phyloP scores from a whole-genome alignment of 805 yeast genomes.

The Yamadazyma sp. region DNA sequence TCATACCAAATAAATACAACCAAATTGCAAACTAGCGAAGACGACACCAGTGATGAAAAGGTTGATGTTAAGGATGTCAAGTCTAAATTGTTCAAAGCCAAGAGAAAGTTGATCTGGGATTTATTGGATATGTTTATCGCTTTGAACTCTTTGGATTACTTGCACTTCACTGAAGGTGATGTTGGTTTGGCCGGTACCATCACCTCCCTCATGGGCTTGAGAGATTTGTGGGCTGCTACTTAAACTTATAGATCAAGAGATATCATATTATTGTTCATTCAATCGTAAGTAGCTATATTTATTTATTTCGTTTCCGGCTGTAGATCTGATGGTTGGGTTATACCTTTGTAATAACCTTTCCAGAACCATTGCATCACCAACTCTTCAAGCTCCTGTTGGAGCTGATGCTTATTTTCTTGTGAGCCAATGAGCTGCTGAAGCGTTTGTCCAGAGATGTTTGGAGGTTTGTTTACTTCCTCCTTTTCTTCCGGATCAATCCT shows the following conservation, averaged over 20 bases:
- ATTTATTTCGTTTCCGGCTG: background rate
- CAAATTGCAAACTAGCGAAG: constrained; percentile 26
- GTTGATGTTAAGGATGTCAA: constrained; percentile 37
- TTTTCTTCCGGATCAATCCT: too few relatives aligned
- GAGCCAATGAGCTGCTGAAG: constrained; percentile 19
- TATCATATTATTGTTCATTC: background rate
- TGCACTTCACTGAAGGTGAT: constrained; percentile 70
- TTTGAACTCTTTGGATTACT: constrained; percentile 58
- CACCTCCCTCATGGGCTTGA: constrained; percentile 76
- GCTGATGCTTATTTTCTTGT: constrained; percentile 15
- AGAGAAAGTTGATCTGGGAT: constrained; percentile 74
- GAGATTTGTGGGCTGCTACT: constrained; percentile 58
- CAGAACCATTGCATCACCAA: constrained; percentile 31
- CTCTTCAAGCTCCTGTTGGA: constrained; percentile 25
- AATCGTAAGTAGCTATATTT: constrained; percentile 5
- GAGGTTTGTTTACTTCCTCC: background rate
- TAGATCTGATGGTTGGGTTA: background rate
- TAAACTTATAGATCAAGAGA: constrained; percentile 1
- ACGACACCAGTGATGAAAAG: constrained; percentile 22
- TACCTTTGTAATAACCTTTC: constrained; percentile 33
- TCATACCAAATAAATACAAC: constrained; percentile 48
- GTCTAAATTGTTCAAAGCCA: constrained; percentile 48
- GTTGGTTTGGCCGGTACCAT: constrained; percentile 83
- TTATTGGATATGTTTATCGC: constrained; percentile 74
- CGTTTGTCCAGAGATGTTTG: background rate